These are phyloP conservation scores for Abrus pulchellus DNA, from an alignment of 306 rosid species.

Conservation along the genomic window DNA sequence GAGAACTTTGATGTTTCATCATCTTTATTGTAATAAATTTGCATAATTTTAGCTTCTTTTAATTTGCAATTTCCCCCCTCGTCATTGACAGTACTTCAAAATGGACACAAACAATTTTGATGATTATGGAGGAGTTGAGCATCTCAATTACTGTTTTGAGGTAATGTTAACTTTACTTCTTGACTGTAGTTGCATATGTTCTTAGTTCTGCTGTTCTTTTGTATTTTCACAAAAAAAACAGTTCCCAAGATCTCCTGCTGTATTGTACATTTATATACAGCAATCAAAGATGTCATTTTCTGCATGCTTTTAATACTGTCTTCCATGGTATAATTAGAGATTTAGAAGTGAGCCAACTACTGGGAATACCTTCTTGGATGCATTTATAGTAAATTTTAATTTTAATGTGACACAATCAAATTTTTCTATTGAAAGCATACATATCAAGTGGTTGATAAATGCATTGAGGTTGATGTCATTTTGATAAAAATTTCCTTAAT, in stretches of 20 bases:
- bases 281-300: constrained; percentile 24
- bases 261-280: constrained; percentile 3
- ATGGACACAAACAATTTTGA: constrained; percentile 85
- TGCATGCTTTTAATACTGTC: constrained; percentile 25
- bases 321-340: constrained; percentile 3
- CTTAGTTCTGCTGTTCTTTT: constrained; percentile 29
- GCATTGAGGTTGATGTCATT: background rate
- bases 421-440: constrained; percentile 7
- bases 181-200: constrained; percentile 30
- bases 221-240: constrained; percentile 2
- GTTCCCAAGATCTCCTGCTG: constrained; percentile 44
- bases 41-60: constrained; percentile 41
- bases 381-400: constrained; percentile 15
- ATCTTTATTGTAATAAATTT: constrained; percentile 32
- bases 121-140: constrained; percentile 88
- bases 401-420: constrained; percentile 9
- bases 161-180: constrained; percentile 60
- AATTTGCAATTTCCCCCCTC: constrained; percentile 36
- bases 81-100: constrained; percentile 84
- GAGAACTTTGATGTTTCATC: constrained; percentile 21
- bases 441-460: constrained; percentile 30
- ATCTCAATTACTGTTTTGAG: constrained; percentile 92
- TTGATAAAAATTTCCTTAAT: constrained; percentile 39
- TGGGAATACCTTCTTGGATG: constrained; percentile 22
- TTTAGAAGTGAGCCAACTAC: constrained; percentile 17